A percentile compares a stretch with the other conserved stretches of the same genome.
These are phyloP conservation scores for Penicillium paradoxum DNA, from an alignment of 495 filamentous ascomycete genomes.

Conservation along the genomic window DNA sequence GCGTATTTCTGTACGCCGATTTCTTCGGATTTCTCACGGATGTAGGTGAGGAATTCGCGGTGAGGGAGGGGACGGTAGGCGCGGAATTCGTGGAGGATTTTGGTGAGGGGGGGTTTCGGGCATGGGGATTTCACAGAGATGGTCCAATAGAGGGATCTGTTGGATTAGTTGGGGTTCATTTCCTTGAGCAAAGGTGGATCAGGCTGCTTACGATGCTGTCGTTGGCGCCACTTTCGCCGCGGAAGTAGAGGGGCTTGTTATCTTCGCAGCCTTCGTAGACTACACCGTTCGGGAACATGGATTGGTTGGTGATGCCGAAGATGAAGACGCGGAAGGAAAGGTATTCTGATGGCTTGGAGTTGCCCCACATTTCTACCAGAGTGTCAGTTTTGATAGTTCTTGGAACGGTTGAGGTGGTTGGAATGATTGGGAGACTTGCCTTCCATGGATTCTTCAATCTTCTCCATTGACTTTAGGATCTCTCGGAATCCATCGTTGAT, in stretches of 20 bases:
- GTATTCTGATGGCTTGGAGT: slow-evolving; percentile 73
- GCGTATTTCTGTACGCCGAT: slow-evolving; percentile 59
- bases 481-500: slow-evolving; percentile 62
- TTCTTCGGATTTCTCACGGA: slow-evolving; percentile 51
- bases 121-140: slow-evolving; percentile 74
- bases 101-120: slow-evolving; percentile 77
- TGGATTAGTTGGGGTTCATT: slow-evolving; percentile 1
- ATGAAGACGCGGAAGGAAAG: slow-evolving; percentile 88
- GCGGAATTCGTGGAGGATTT: slow-evolving; percentile 80
- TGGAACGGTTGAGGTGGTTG: neutral
- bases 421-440: slow-evolving; percentile 36
- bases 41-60: slow-evolving; percentile 71
- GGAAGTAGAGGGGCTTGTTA: slow-evolving; percentile 63
- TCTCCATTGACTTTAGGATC: slow-evolving; percentile 57
- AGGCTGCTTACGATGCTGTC: slow-evolving; percentile 63
- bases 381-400: slow-evolving; percentile 4
- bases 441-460: slow-evolving; percentile 76
- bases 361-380: slow-evolving; percentile 70
- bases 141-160: slow-evolving; percentile 77
- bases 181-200: neutral
- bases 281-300: slow-evolving; percentile 88
- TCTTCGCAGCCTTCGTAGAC: slow-evolving; percentile 78
- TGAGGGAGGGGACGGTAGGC: slow-evolving; percentile 81
- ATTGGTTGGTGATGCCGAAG: slow-evolving; percentile 82
- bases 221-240: slow-evolving; percentile 86